phyloP scores from a whole-genome alignment of 495 filamentous ascomycete genomes.

The Beverwykella pulmonaria region DNA sequence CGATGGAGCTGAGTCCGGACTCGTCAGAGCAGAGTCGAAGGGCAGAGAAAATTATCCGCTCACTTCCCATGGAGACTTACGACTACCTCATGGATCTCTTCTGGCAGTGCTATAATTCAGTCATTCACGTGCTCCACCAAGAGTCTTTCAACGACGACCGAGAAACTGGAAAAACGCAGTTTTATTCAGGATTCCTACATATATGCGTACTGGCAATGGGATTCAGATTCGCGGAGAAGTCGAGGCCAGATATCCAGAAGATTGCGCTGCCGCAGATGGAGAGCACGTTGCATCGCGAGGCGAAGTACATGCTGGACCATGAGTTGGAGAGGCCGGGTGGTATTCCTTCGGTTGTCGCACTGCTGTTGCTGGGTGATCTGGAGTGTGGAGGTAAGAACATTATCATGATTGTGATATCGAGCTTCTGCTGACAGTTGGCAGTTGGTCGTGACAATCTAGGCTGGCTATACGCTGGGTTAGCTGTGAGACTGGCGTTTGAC shows the following conservation, averaged over 20 bases:
- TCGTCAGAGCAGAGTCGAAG: conserved; percentile 47
- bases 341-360: conserved; percentile 54
- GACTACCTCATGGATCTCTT: conserved; percentile 58
- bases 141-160: conserved; percentile 55
- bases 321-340: conserved; percentile 57
- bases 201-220: conserved; percentile 57
- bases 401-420: not conserved
- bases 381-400: conserved; percentile 45
- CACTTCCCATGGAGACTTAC: conserved; percentile 50
- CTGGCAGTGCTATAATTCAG: conserved; percentile 55
- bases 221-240: conserved; percentile 53
- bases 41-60: conserved; percentile 51
- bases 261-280: conserved; percentile 53
- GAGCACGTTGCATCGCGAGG: conserved; percentile 56
- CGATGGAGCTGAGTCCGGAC: conserved; percentile 23
- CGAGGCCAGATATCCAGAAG: conserved; percentile 53
- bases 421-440: conserved; percentile 21
- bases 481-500: conserved; percentile 55
- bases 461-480: conserved; percentile 58
- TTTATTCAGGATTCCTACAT: conserved; percentile 57
- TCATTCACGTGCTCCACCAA: conserved; percentile 53
- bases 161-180: conserved; percentile 48
- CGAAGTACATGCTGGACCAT: conserved; percentile 55
- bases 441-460: conserved; percentile 56
- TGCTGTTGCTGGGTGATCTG: conserved; percentile 56